These are phyloP conservation scores for Aspergillus glaucus DNA, from an alignment of 2,329 filamentous ascomycete species.

Conservation along the genomic window DNA sequence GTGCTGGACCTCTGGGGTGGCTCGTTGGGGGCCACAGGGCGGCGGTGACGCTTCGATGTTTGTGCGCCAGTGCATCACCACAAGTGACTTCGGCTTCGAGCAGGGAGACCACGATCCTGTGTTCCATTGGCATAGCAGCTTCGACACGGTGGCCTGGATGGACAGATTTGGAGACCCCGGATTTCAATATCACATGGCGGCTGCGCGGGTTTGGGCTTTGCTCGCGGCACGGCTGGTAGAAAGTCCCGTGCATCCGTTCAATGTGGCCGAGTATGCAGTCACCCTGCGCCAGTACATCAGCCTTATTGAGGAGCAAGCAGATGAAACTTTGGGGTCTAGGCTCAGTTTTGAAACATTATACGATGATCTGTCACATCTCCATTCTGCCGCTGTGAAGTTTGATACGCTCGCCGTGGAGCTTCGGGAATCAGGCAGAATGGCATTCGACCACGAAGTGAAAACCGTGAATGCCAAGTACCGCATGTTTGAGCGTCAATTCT, in stretches of 20 bases:
- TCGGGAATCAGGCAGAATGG: not conserved
- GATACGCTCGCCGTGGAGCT: not conserved
- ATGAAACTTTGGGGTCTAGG: not conserved
- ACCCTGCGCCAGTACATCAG: not conserved
- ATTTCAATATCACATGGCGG: slow-evolving; percentile 50
- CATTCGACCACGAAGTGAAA: not conserved
- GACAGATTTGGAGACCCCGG: slow-evolving; percentile 58
- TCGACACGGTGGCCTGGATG: slow-evolving; percentile 73
- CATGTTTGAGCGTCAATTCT: not conserved
- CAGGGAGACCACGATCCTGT: slow-evolving; percentile 30
- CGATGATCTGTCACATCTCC: not conserved
- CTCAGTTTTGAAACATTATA: not conserved
- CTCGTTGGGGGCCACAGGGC: slow-evolving; percentile 52
- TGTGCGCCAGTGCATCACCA: slow-evolving; percentile 56
- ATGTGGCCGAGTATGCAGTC: slow-evolving; percentile 35
- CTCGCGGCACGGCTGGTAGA: slow-evolving; percentile 52
- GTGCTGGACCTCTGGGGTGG: slow-evolving; percentile 57
- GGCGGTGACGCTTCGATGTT: slow-evolving; percentile 63
- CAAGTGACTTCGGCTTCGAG: slow-evolving; percentile 53
- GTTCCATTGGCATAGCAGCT: slow-evolving; percentile 69
- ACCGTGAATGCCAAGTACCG: not conserved
- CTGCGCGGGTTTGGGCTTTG: slow-evolving; percentile 57
- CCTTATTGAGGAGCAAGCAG: not conserved
- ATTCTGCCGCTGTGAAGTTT: not conserved
- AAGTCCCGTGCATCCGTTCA: slow-evolving; percentile 51